phyloP scores from a whole-genome alignment of 805 yeast genomes.

The Grigorovia transvaalensis region DNA sequence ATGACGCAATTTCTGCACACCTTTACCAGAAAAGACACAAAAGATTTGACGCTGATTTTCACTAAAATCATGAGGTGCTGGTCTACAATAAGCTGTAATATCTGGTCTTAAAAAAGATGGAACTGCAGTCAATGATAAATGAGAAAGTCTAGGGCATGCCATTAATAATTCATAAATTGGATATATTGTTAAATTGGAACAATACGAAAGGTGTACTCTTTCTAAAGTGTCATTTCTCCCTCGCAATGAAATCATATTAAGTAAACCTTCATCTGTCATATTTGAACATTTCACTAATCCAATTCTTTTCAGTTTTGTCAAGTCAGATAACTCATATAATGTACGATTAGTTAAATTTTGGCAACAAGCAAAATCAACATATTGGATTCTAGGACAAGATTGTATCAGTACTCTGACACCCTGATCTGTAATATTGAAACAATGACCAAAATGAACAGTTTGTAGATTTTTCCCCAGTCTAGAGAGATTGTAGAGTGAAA shows the following conservation, averaged over 20 bases:
- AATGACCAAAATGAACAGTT: slow-evolving; percentile 89
- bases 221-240: slow-evolving; percentile 76
- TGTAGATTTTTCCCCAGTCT: slow-evolving; percentile 71
- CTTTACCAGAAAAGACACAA: slow-evolving; percentile 89
- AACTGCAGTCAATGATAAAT: slow-evolving; percentile 85
- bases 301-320: slow-evolving; percentile 76
- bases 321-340: slow-evolving; percentile 59
- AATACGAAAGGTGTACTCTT: slow-evolving; percentile 86
- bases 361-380: slow-evolving; percentile 93
- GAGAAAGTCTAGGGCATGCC: slow-evolving; percentile 80
- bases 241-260: slow-evolving; percentile 53
- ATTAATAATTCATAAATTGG: slow-evolving; percentile 69
- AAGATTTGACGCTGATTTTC: slow-evolving; percentile 75
- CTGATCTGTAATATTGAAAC: slow-evolving; percentile 77
- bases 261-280: slow-evolving; percentile 76
- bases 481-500: slow-evolving; percentile 60
- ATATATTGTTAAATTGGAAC: slow-evolving; percentile 65
- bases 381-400: slow-evolving; percentile 75
- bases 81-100: slow-evolving; percentile 76
- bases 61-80: slow-evolving; percentile 86
- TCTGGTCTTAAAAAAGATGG: slow-evolving; percentile 80
- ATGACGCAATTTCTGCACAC: slow-evolving; percentile 66
- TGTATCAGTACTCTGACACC: slow-evolving; percentile 71
- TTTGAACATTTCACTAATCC: slow-evolving; percentile 87
- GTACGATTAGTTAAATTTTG: slow-evolving; percentile 78